A percentile compares a stretch with the other conserved stretches of the same genome.
Evolutionary conservation across 73 alveolate genomes (phyloP).

Genomic region (Paramecium primaurelia): DNA sequence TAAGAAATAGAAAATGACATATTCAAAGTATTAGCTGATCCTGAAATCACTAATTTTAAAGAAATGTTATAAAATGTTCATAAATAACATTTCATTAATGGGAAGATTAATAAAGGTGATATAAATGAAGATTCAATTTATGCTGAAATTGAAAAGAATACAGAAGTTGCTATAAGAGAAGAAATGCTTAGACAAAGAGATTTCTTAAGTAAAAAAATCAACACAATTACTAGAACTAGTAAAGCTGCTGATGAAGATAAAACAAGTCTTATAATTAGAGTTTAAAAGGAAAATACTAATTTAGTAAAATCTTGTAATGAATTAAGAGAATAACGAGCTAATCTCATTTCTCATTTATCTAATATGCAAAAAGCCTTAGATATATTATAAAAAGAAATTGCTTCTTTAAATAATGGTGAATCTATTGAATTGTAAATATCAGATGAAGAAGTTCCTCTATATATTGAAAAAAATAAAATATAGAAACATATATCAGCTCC

Average conservation of each 20-base stretch:
- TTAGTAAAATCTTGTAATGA: constrained; percentile 39
- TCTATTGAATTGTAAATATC: background rate
- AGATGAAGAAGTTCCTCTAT: background rate
- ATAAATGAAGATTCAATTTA: constrained; percentile 3
- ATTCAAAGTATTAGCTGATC: background rate
- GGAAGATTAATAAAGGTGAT: background rate
- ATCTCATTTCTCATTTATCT: background rate
- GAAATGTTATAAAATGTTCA: background rate
- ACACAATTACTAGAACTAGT: constrained; percentile 45
- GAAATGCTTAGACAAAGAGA: constrained; percentile 56
- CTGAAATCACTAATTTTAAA: background rate
- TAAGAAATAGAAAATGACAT: background rate
- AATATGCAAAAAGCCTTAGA: constrained; percentile 30
- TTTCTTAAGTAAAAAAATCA: constrained; percentile 53
- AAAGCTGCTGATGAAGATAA: constrained; percentile 51
- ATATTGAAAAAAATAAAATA: background rate
- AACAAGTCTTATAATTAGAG: constrained; percentile 31
- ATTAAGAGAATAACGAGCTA: constrained; percentile 24
- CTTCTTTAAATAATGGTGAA: background rate
- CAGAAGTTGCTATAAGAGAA: constrained; percentile 53
- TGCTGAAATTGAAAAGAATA: constrained; percentile 47
- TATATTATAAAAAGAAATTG: background rate
- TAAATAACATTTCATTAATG: background rate
- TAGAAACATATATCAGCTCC: background rate
- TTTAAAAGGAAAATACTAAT: constrained; percentile 51